Evolutionary conservation across 1,284 basidiomycete species (phyloP).

Genomic region (Vanrija humicola): DNA sequence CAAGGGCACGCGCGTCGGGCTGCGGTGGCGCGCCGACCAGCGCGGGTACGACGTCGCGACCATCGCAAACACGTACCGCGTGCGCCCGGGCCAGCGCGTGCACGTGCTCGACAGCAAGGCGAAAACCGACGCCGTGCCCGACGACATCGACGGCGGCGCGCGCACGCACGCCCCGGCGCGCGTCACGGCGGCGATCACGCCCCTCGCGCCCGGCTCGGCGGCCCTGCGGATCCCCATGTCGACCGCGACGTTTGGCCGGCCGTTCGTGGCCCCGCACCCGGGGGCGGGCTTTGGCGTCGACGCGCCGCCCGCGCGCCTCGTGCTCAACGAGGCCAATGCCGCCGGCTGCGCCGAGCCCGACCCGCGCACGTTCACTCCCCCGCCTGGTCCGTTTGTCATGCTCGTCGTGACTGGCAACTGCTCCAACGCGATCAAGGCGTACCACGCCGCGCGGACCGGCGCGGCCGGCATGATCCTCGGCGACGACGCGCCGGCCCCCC

Average conservation of each 20-base stretch:
- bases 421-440: slow-evolving; percentile 74
- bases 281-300: background rate
- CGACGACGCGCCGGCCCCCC: slow-evolving; percentile 34
- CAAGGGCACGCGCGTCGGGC: slow-evolving; percentile 66
- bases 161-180: too few relatives aligned
- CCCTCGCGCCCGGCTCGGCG: too few relatives aligned
- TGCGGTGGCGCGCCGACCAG: slow-evolving; percentile 74
- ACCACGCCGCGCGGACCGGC: slow-evolving; percentile 60
- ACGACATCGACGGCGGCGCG: too few relatives aligned
- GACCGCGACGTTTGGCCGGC: slow-evolving; percentile 63
- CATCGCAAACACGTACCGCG: slow-evolving; percentile 68
- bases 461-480: slow-evolving; percentile 70
- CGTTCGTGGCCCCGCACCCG: slow-evolving; percentile 12
- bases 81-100: slow-evolving; percentile 72
- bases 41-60: slow-evolving; percentile 78
- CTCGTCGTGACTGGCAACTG: slow-evolving; percentile 61
- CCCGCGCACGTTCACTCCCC: slow-evolving; percentile 2
- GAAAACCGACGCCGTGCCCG: too few relatives aligned
- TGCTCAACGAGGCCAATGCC: slow-evolving; percentile 4
- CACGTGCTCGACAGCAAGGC: too few relatives aligned
- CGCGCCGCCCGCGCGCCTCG: slow-evolving; percentile 9
- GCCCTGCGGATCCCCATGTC: slow-evolving; percentile 19
- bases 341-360: slow-evolving; percentile 13
- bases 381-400: slow-evolving; percentile 18
- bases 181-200: too few relatives aligned